A percentile compares a stretch with the other conserved stretches of the same genome.
These are phyloP conservation scores for Collybia sordida DNA, from an alignment of 768 basidiomycete species.

Conservation along the genomic window DNA sequence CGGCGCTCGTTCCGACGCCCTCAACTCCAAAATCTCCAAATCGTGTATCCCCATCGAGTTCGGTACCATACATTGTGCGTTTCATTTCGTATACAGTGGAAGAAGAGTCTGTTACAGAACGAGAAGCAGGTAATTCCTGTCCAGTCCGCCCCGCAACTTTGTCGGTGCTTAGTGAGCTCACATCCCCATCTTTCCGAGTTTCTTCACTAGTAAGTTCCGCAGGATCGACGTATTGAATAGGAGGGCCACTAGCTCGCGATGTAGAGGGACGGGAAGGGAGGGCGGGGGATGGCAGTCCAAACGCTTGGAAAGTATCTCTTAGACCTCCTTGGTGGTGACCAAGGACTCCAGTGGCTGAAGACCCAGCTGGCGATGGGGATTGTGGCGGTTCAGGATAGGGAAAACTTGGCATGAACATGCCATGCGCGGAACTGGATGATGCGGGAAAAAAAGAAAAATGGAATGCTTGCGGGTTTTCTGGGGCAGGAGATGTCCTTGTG, in stretches of 20 bases:
- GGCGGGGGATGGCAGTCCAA: conserved; percentile 43
- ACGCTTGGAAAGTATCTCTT: conserved; percentile 45
- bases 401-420: conserved; percentile 42
- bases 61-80: conserved; percentile 84
- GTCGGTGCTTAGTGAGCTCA: conserved; percentile 43
- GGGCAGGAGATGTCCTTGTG: conserved; percentile 48
- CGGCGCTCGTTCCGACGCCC: conserved; percentile 60
- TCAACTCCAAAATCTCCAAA: conserved; percentile 85
- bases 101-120: conserved; percentile 15
- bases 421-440: conserved; percentile 51
- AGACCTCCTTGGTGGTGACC: conserved; percentile 32
- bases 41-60: conserved; percentile 77
- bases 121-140: conserved; percentile 29
- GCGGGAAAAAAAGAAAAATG: conserved; percentile 50
- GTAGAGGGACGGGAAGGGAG: conserved; percentile 40
- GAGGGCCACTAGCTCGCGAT: conserved; percentile 22
- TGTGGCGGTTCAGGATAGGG: conserved; percentile 57
- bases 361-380: conserved; percentile 53
- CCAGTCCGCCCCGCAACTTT: conserved; percentile 44
- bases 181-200: conserved; percentile 19
- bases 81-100: conserved; percentile 44
- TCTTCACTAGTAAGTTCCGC: conserved; percentile 33
- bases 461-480: conserved; percentile 57
- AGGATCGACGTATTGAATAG: conserved; percentile 39
- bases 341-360: conserved; percentile 19